These are phyloP conservation scores for Aspergillus baeticus DNA, from an alignment of 495 filamentous ascomycete species.

Conservation along the genomic window DNA sequence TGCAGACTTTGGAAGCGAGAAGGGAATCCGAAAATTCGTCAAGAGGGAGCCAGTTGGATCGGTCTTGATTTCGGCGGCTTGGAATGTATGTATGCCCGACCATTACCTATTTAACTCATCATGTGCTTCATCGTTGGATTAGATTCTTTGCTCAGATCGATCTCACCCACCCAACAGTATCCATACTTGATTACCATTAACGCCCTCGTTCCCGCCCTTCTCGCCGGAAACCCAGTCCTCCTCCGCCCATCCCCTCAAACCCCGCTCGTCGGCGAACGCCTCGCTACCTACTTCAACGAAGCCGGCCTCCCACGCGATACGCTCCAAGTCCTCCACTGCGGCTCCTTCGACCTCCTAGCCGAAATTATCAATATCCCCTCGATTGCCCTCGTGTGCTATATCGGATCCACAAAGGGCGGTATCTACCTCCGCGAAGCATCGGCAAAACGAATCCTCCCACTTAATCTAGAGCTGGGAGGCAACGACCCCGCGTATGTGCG, in stretches of 20 bases:
- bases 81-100: constrained; percentile 69
- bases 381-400: constrained; percentile 81
- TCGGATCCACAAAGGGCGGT: constrained; percentile 85
- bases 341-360: constrained; percentile 70
- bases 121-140: no score
- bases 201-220: constrained; percentile 80
- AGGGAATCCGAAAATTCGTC: constrained; percentile 85
- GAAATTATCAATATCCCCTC: constrained; percentile 71
- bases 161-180: no score
- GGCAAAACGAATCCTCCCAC: constrained; percentile 74
- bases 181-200: constrained; percentile 93
- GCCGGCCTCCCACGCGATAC: constrained; percentile 80
- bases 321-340: constrained; percentile 85
- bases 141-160: no score
- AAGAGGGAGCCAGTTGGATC: constrained; percentile 82
- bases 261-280: constrained; percentile 79
- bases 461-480: constrained; percentile 88
- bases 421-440: constrained; percentile 80
- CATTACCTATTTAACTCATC: background rate
- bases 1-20: constrained; percentile 79
- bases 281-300: constrained; percentile 72
- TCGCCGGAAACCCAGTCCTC: constrained; percentile 89
- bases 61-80: constrained; percentile 83
- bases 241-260: constrained; percentile 93
- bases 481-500: constrained; percentile 93